Percentiles rank a stretch among this genome's conserved stretches.
phyloP scores from a whole-genome alignment of 2,329 filamentous ascomycete genomes.

The Microascus cirrosus region DNA sequence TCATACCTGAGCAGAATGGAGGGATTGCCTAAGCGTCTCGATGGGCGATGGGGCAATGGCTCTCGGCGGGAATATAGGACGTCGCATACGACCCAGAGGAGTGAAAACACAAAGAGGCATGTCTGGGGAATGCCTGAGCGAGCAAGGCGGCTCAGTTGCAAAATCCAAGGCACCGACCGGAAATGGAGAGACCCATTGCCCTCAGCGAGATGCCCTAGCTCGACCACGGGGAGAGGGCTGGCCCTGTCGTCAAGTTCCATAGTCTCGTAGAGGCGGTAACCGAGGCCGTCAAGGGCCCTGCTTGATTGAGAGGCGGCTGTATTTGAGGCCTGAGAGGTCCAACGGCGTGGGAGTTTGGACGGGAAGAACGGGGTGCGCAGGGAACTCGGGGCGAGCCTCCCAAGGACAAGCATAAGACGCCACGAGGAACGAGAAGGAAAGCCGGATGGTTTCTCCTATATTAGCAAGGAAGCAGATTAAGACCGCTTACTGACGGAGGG shows the following conservation, averaged over 20 bases:
- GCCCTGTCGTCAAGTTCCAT: background rate
- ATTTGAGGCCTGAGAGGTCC: background rate
- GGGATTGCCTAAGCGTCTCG: background rate
- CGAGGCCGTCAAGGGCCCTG: background rate
- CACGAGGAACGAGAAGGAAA: too few relatives aligned
- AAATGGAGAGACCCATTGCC: background rate
- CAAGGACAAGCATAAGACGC: too few relatives aligned
- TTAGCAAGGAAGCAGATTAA: too few relatives aligned
- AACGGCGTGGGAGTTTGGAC: background rate
- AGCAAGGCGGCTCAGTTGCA: background rate
- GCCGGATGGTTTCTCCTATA: too few relatives aligned
- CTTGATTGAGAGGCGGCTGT: background rate
- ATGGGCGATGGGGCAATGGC: background rate
- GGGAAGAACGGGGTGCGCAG: background rate
- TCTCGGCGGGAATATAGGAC: background rate
- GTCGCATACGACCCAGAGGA: background rate
- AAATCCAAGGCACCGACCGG: background rate
- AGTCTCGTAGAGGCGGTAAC: background rate
- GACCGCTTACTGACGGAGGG: too few relatives aligned
- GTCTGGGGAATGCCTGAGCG: background rate
- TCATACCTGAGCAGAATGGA: conserved; percentile 23
- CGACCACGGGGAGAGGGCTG: background rate
- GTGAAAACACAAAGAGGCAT: background rate
- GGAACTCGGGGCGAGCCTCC: too few relatives aligned
- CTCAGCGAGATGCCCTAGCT: background rate